A percentile compares a stretch with the other conserved stretches of the same genome.
These are phyloP conservation scores for Penicillium salamii DNA, from an alignment of 495 filamentous ascomycete species.

Conservation along the genomic window DNA sequence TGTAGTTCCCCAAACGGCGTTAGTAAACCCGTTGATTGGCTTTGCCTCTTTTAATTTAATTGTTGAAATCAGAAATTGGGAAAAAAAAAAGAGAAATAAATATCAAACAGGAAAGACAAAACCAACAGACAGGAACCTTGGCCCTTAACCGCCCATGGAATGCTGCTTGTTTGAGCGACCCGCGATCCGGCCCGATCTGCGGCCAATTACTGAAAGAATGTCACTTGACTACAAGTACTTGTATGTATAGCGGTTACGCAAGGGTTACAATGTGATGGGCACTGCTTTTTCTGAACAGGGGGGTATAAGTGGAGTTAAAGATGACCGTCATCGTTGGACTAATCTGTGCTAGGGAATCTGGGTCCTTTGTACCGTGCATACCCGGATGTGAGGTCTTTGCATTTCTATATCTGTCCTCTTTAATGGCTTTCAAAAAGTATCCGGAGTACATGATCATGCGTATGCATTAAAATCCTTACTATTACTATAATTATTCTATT, in stretches of 20 bases:
- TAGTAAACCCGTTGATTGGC: not conserved
- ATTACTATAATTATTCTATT: too few relatives aligned
- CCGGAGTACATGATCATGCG: slow-evolving; percentile 35
- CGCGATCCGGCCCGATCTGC: slow-evolving; percentile 32
- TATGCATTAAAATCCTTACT: too few relatives aligned
- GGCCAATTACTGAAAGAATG: slow-evolving; percentile 17
- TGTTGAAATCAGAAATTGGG: not conserved
- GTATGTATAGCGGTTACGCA: slow-evolving; percentile 35
- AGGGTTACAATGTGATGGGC: slow-evolving; percentile 38
- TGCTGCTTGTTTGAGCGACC: slow-evolving; percentile 14
- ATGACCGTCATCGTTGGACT: slow-evolving; percentile 20
- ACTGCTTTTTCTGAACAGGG: slow-evolving; percentile 23
- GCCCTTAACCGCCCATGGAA: slow-evolving; percentile 18
- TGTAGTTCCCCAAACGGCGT: not conserved
- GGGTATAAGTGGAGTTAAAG: slow-evolving; percentile 18
- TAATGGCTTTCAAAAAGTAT: slow-evolving; percentile 2
- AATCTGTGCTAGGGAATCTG: slow-evolving; percentile 13
- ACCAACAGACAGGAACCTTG: slow-evolving; percentile 21
- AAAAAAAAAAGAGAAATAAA: not conserved
- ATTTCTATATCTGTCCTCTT: slow-evolving; percentile 3
- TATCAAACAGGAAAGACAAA: not conserved
- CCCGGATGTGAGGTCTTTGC: slow-evolving; percentile 19
- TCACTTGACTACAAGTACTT: not conserved
- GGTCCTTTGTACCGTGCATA: slow-evolving; percentile 21
- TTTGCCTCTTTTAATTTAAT: slow-evolving; percentile 1